Evolutionary conservation across 805 yeast genomes (phyloP), one percentile per base, ranked within the genome.

Genomic region (Nakazawaea laoshanensis): DNA sequence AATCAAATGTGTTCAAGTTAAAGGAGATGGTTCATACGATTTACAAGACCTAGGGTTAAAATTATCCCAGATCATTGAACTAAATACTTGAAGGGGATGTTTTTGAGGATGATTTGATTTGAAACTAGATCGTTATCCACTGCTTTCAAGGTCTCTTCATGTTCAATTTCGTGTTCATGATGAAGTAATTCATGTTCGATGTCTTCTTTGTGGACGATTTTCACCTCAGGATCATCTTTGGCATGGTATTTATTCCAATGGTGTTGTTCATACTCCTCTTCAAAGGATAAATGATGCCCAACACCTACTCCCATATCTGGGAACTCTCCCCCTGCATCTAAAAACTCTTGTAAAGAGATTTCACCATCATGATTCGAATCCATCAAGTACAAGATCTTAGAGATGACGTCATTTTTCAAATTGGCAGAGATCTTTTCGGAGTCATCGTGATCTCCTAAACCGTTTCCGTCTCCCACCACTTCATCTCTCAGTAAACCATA

Each of bases 261-360:
- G 53, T 88, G 96, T 37, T 84, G 77, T 53, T 89, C 96, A 52
- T 88, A 89, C 52, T 88, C 96, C 44, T 74, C 70, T 55, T 88
- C 97, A 49, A 87, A 89, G 58, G 85, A 95, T 22, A 87, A 79
- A 58, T 88, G 96, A 50, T 88, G 96, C 18, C 95, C 95, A 6
- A 85, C 88, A 19, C 96, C 97, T 38, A 78, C 76, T 7, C 95
- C 94, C 52, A 88, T 75, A 54, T 89, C 96, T 1, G 96, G 96
- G 49, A 89, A 71, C 41, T 72, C 71, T 14, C 24, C 33, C 7
- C 94, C 94, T 9, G 53, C 57, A 2, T 54, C 53, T 27, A 74
- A 46, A 77, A 87, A 89, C 50, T 86, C 95, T 7, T 75, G 74
- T 34, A 71, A 53, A 4, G 77, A 61, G 7, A 89, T 67, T 32